These are phyloP conservation scores for Microdochium trichocladiopsis DNA, from an alignment of 2,329 filamentous ascomycete species.

Conservation along the genomic window DNA sequence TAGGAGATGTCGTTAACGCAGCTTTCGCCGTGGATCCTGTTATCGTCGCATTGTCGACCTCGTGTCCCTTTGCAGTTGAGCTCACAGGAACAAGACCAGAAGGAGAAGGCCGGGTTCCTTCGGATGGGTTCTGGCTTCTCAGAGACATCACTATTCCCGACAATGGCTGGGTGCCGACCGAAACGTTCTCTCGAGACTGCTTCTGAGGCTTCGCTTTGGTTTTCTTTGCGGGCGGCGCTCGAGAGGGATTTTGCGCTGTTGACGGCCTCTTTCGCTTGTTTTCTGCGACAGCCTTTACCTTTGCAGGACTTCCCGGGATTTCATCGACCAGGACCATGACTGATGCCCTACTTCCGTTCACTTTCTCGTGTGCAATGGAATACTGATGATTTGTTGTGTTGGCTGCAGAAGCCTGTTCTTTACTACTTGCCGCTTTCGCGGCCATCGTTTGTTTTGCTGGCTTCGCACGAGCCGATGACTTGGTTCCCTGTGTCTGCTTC, in stretches of 20 bases:
- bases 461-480: neutral
- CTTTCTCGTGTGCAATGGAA: neutral
- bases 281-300: neutral
- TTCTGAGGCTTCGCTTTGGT: neutral
- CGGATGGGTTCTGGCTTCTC: no score
- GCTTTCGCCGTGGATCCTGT: no score
- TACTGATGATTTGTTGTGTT: neutral
- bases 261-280: neutral
- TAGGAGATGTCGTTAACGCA: no score
- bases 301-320: neutral
- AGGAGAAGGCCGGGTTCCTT: no score
- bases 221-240: neutral
- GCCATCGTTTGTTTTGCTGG: neutral
- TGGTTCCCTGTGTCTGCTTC: no score
- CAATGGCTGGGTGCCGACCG: neutral
- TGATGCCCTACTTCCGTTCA: neutral
- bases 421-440: neutral
- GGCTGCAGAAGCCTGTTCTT: neutral
- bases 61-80: no score
- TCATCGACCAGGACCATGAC: neutral
- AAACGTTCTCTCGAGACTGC: neutral
- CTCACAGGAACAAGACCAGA: no score
- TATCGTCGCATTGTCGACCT: no score
- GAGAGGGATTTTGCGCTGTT: neutral
- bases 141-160: neutral